Percentiles rank a stretch among this genome's conserved stretches.
These are phyloP conservation scores for Albatrellus ellisii DNA, from an alignment of 768 basidiomycete genomes.

Conservation along the genomic window DNA sequence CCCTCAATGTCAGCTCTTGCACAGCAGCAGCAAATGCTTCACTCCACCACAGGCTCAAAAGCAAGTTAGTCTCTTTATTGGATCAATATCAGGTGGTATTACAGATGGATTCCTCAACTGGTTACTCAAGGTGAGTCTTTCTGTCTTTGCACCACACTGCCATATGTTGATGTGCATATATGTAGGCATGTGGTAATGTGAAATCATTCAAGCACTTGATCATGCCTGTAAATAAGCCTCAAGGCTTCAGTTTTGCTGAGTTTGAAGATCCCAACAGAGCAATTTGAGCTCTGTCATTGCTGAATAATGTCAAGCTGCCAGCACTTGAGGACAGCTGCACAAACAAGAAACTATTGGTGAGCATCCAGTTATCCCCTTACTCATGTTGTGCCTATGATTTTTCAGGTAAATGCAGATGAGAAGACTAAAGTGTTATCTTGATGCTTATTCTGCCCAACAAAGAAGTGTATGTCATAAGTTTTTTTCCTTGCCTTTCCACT, in stretches of 20 bases:
- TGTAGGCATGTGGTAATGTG: constrained; percentile 79
- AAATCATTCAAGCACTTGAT: constrained; percentile 87
- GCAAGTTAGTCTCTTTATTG: constrained; percentile 77
- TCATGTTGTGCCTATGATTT: constrained; percentile 26
- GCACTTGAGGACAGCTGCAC: constrained; percentile 46
- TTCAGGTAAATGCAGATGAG: constrained; percentile 92
- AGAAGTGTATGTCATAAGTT: no score
- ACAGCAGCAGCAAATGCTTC: constrained; percentile 58
- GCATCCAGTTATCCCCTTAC: constrained; percentile 23
- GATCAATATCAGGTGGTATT: constrained; percentile 89
- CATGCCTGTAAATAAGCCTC: constrained; percentile 85
- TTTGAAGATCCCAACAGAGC: constrained; percentile 91
- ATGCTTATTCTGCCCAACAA: constrained; percentile 70
- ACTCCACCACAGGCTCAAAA: constrained; percentile 51
- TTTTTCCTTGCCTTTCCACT: no score
- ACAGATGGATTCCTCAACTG: constrained; percentile 70
- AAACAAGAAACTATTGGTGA: constrained; percentile 57
- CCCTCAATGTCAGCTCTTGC: constrained; percentile 87
- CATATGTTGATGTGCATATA: not conserved
- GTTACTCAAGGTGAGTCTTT: constrained; percentile 57
- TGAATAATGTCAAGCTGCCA: constrained; percentile 52
- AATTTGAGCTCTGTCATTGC: constrained; percentile 52
- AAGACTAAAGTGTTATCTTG: constrained; percentile 82
- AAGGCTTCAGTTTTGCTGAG: constrained; percentile 95
- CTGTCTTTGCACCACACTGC: not conserved